phyloP scores from a whole-genome alignment of 1,139 yeast genomes.

The Arxiozyma telluris region DNA sequence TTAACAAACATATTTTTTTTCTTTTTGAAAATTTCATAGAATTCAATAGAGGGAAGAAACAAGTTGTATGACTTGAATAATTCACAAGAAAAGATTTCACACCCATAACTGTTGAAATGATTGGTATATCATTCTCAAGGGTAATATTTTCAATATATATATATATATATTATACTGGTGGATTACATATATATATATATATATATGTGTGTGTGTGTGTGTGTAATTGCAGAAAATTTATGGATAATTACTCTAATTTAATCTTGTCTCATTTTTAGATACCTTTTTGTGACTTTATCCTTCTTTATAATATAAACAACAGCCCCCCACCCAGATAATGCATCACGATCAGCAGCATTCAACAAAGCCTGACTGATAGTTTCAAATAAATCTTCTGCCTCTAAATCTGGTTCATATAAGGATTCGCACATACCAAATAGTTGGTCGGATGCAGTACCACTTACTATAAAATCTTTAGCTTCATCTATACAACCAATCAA shows the following conservation, averaged over 20 bases:
- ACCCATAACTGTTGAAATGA: neutral
- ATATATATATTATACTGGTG: neutral
- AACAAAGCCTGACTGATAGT: slow-evolving; percentile 89
- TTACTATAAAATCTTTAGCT: slow-evolving; percentile 91
- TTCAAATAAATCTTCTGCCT: slow-evolving; percentile 92
- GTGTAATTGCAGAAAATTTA: neutral
- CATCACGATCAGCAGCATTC: slow-evolving; percentile 96
- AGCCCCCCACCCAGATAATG: slow-evolving; percentile 98
- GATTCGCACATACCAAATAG: slow-evolving; percentile 98
- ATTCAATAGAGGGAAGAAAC: too few species aligned
- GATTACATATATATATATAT: neutral
- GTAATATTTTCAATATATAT: neutral
- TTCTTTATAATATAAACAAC: slow-evolving; percentile 87
- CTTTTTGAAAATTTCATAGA: neutral
- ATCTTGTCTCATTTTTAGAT: slow-evolving; percentile 92
- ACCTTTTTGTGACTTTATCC: slow-evolving; percentile 80
- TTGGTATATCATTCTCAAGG: neutral
- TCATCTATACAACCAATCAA: slow-evolving; percentile 93
- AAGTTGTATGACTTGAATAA: neutral
- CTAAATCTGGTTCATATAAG: slow-evolving; percentile 87
- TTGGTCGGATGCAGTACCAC: slow-evolving; percentile 95
- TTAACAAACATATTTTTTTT: too few species aligned
- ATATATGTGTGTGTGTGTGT: neutral
- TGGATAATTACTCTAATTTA: slow-evolving; percentile 22
- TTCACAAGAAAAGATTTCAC: neutral